Base-by-base conservation (phyloP, 2,329 filamentous ascomycete species). In the Pseudogymnoascus sp. region DNA sequence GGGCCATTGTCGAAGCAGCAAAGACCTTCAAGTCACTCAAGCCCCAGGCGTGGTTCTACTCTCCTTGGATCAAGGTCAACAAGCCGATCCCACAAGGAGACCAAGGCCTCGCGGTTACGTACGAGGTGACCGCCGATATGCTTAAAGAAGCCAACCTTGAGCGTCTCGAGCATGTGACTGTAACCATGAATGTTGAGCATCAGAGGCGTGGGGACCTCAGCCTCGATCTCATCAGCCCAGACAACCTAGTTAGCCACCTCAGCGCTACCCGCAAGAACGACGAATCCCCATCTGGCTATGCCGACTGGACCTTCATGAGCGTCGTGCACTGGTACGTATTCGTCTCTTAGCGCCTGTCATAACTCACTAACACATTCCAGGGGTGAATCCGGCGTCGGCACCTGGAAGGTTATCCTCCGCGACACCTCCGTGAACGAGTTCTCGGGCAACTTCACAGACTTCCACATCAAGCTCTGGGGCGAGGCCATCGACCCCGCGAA, bases 281-380 rank as follows among this genome's bases (percentile, higher is more conserved):
- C 74, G 79, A 82, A 1, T 83, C 82, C 36, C 73, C 77, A 0
- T 76, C 77, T 21, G 95, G 95, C 8, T 99, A 97, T 74, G 79
- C 87, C 38, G 91, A 97, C 77, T 99, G 95, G 95, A 97, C 93
- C 0, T 99, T 99, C 71, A 99, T 99, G 95, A 96, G 88, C 66
- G 95, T 99, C 38, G 93, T 88, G 67, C 95, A 99, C 74, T 99
- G 93, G 90, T 92, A 82, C 76, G 87, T 76, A 19, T 31, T 44
- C 60, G 15, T 61, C 61, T 6, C 40, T 50, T 61, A 64, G 21
- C n/a, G 35, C 11, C 21, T 50, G 7, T 21, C 26, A 26, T 26
- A 28, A 44, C 36, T 57, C 35, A 73, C 75, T 80, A 73, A 80
- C 69, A 62, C 63, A 50, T 35, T 10, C 1, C 62, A 92, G 89